phyloP scores from a whole-genome alignment of 2,329 filamentous ascomycete genomes.

The Orbilia brochopaga region DNA sequence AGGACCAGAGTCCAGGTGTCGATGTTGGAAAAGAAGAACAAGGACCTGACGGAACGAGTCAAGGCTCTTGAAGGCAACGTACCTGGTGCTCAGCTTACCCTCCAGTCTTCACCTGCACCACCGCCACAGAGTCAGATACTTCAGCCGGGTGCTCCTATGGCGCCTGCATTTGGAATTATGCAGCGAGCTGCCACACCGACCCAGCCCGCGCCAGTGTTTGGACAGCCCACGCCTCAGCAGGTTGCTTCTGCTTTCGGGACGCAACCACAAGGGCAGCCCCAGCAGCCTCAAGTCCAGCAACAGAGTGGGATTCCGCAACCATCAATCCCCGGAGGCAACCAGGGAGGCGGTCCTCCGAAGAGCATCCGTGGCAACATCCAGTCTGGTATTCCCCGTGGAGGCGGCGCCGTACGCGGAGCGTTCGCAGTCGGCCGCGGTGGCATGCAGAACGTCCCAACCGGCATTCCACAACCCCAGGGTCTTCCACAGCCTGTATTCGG shows the following conservation, averaged over 20 bases:
- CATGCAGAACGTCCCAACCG: constrained; percentile 21
- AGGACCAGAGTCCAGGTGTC: constrained; percentile 55
- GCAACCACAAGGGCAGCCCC: constrained; percentile 28
- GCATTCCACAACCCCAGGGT: constrained; percentile 24
- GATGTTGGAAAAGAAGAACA: constrained; percentile 56
- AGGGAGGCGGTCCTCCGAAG: constrained; percentile 51
- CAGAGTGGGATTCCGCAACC: constrained; percentile 30
- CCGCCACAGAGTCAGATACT: constrained; percentile 28
- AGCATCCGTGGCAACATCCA: constrained; percentile 53
- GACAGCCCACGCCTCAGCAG: constrained; percentile 39
- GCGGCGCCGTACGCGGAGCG: constrained; percentile 37
- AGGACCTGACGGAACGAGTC: constrained; percentile 53
- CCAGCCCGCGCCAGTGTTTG: constrained; percentile 33
- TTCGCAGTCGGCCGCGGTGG: constrained; percentile 33
- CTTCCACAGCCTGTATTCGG: constrained; percentile 20
- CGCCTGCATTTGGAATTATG: constrained; percentile 27
- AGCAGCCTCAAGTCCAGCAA: constrained; percentile 29
- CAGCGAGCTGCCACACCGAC: constrained; percentile 42
- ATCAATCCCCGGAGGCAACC: constrained; percentile 32
- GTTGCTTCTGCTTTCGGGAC: constrained; percentile 43
- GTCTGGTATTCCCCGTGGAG: constrained; percentile 54
- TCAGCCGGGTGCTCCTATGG: constrained; percentile 39
- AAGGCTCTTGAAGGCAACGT: constrained; percentile 49
- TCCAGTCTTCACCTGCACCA: constrained; percentile 34
- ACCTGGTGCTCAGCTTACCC: constrained; percentile 35